Evolutionary conservation across 139 green algal genomes (phyloP).

Genomic region (Dunaliella primolecta): DNA sequence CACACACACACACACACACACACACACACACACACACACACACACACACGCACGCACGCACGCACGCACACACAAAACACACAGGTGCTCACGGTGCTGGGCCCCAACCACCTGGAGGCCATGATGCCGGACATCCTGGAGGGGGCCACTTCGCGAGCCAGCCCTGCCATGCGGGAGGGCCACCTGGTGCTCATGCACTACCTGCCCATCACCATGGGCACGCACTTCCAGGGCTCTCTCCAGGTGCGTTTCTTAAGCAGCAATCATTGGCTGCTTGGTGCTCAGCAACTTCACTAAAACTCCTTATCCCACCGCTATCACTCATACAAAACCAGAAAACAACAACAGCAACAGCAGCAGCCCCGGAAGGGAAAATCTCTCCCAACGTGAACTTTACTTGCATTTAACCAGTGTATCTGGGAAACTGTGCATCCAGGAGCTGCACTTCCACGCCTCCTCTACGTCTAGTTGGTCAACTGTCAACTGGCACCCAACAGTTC

Average conservation of each 20-base stretch:
- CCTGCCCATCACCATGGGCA: slow-evolving; percentile 58
- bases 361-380: neutral
- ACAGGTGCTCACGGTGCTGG: slow-evolving; percentile 80
- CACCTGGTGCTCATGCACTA: slow-evolving; percentile 76
- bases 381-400: too few relatives aligned
- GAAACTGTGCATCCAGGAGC: too few relatives aligned
- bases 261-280: too few relatives aligned
- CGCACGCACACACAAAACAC: too few relatives aligned
- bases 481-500: too few relatives aligned
- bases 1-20: too few relatives aligned
- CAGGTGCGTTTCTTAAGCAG: neutral
- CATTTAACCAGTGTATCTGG: too few relatives aligned
- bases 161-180: slow-evolving; percentile 77
- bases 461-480: too few relatives aligned
- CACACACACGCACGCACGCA: too few relatives aligned
- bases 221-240: slow-evolving; percentile 63
- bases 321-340: neutral
- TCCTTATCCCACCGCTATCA: neutral
- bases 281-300: too few relatives aligned
- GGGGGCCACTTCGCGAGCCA: slow-evolving; percentile 47
- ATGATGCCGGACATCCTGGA: slow-evolving; percentile 85
- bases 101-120: slow-evolving; percentile 62
- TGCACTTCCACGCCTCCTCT: too few relatives aligned
- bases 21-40: too few relatives aligned
- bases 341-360: neutral